phyloP scores from a whole-genome alignment of 1,139 yeast genomes.

The Saccharomyces hybrid region DNA sequence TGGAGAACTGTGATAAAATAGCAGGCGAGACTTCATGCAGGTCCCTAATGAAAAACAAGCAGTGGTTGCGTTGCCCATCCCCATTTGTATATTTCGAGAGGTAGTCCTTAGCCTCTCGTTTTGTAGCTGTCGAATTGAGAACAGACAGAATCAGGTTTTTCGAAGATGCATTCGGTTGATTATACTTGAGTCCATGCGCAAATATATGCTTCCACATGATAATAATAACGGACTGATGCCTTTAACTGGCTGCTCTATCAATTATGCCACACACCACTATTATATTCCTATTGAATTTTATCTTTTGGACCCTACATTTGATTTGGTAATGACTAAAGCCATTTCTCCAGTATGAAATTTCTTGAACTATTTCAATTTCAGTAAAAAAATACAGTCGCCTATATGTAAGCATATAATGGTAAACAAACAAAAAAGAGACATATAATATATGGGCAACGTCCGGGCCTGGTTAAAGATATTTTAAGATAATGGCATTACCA shows the following conservation, averaged over 20 bases:
- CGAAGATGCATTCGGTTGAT: slow-evolving; percentile 31
- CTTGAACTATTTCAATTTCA: neutral
- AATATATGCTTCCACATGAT: slow-evolving; percentile 9
- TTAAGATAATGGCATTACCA: slow-evolving; percentile 59
- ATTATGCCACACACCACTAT: too few relatives aligned
- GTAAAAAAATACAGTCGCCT: neutral
- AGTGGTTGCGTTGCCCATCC: slow-evolving; percentile 16
- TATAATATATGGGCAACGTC: neutral
- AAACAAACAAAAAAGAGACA: neutral
- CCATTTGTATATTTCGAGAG: slow-evolving; percentile 44
- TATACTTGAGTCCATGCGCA: slow-evolving; percentile 9
- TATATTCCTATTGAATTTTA: too few relatives aligned
- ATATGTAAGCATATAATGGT: neutral
- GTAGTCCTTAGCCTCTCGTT: slow-evolving; percentile 64
- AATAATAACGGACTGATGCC: neutral
- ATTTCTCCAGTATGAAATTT: neutral
- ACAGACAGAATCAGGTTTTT: slow-evolving; percentile 56
- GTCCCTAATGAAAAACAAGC: slow-evolving; percentile 26
- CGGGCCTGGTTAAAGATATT: neutral
- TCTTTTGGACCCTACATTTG: neutral
- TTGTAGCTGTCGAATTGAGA: slow-evolving; percentile 66
- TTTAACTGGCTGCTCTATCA: neutral
- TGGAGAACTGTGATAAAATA: slow-evolving; percentile 15
- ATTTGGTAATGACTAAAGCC: neutral
- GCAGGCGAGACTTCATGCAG: slow-evolving; percentile 9